Base-by-base conservation (phyloP, 23 red algal species). In the Agarophyton chilense region DNA sequence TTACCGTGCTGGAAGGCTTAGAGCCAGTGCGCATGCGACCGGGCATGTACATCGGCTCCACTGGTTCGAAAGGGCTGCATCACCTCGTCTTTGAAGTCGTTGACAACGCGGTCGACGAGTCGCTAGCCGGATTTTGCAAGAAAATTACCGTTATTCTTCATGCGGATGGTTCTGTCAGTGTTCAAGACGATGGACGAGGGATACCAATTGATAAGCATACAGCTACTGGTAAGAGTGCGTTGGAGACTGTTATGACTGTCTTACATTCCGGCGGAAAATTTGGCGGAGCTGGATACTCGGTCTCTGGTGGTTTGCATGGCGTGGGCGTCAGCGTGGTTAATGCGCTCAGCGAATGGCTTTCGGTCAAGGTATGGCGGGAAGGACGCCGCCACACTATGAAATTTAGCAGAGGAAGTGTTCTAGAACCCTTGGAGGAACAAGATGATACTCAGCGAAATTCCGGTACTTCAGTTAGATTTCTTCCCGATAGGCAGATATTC, bases 1-100 rank as follows among this genome's bases (percentile, higher is more conserved):
- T 99, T 51, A 88, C 84, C 21, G 97, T 99, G 9, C 63, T 99
- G 26, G 87, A 99, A 64, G 93, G 93, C 13, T 60, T 99, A 18
- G 97, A 99, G 65, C 93, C 97, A 44, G 97, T 99, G 34, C 89
- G 97, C 32, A 76, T 89, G 34, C 78, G 97, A 46, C 97, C 97
- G 16, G 97, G 97, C 66, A 99, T 99, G 97, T 99, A 99, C 72
- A 99, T 99, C 33, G 97, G 97, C 54, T 96, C 93, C 28, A 99
- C 97, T 3, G 97, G 97, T 34, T 49, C 94, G 38, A 85, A 90
- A 47, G 97, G 97, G 25, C 72, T 96, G 46, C 97, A 99, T 74
- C 97, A 99, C 45, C 77, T 99, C 13, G 92, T 95, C n/a, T 99
- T 88, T 56, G 97, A 99, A 76, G 89, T 99, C 12, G 91, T 99